Evolutionary conservation across 1,139 yeast genomes (phyloP).

Genomic region (Zygoascus sp.): DNA sequence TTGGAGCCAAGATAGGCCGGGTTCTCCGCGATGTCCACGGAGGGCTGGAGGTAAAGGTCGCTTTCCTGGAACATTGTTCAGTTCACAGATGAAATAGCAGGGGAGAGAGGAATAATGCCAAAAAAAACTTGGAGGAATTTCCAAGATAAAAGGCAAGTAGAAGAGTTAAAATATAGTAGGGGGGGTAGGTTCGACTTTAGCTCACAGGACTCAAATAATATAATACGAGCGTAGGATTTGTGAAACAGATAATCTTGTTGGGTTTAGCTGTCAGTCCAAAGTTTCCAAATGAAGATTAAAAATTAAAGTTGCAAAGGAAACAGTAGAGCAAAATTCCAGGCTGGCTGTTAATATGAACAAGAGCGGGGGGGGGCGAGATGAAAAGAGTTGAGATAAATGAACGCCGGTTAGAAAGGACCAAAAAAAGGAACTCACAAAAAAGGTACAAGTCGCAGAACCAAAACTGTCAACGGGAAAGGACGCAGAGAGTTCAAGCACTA

Average conservation of each 20-base stretch:
- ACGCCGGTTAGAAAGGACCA: no score
- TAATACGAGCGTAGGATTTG: neutral
- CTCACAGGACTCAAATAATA: neutral
- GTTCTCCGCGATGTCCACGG: slow-evolving; percentile 1
- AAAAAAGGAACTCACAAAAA: no score
- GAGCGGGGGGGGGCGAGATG: neutral
- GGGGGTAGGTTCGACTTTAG: neutral
- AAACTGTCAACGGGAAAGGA: no score
- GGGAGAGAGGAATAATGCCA: neutral
- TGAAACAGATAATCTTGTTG: slow-evolving; percentile 3
- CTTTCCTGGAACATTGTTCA: slow-evolving; percentile 9
- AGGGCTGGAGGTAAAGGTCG: slow-evolving; percentile 1
- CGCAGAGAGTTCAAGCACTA: no score
- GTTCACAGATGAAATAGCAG: neutral
- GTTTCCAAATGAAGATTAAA: neutral
- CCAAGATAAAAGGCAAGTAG: neutral
- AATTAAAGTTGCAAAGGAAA: neutral
- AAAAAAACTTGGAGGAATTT: neutral
- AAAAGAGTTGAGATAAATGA: no score
- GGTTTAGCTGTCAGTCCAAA: neutral
- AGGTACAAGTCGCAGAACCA: no score
- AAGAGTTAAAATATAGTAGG: neutral
- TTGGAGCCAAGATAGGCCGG: slow-evolving; percentile 2
- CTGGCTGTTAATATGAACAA: neutral
- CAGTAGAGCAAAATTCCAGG: neutral